Evolutionary conservation across 2,329 filamentous ascomycete species (phyloP), one percentile per base, ranked within the genome.

Genomic region (Aspergillus versicolor): DNA sequence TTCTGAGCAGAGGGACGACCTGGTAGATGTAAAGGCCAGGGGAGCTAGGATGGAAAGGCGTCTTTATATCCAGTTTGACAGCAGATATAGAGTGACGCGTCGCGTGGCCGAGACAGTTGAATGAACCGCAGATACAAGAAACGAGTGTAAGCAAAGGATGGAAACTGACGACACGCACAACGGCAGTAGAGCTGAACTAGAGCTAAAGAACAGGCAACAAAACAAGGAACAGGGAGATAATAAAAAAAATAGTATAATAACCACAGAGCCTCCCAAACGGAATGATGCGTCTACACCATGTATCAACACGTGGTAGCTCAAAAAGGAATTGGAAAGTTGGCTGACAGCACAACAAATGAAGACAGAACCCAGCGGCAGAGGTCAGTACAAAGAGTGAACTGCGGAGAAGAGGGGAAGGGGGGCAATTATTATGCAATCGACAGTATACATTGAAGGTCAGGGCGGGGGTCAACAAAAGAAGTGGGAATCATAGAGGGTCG

Each of bases 211-310:
- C 22, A 38, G 44, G 21, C 52, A 54, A 54, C 42, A 59, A 61
- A 44, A 52, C 32, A 48, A 59, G 54, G 58, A 52, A 52, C 44
- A 58, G 43, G 38, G 57, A 52, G 45, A 43, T 49, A 49, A 47
- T 44, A 50, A 56, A 62, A 42, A 58, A 66, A 37, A 13, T 15
- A 37, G 34, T 15, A 37, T 63, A 64, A 64, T 57, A 63, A 65
- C 61, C 60, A 69, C 62, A 65, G 55, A 67, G 64, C 67, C 70
- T 65, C 67, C 69, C 68, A 70, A 67, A 64, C 53, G 61, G 61
- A 63, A 69, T 61, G 56, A 65, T 65, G 65, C 61, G 62, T 63
- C 61, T 66, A 67, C 56, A 67, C 51, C 56, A 57, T 60, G 64
- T 62, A 61, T 62, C 61, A 64, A 60, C 61, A 65, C 63, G 67